These are phyloP conservation scores for Solanum aculeatissimum DNA, from an alignment of 305 asterid species.

Conservation along the genomic window DNA sequence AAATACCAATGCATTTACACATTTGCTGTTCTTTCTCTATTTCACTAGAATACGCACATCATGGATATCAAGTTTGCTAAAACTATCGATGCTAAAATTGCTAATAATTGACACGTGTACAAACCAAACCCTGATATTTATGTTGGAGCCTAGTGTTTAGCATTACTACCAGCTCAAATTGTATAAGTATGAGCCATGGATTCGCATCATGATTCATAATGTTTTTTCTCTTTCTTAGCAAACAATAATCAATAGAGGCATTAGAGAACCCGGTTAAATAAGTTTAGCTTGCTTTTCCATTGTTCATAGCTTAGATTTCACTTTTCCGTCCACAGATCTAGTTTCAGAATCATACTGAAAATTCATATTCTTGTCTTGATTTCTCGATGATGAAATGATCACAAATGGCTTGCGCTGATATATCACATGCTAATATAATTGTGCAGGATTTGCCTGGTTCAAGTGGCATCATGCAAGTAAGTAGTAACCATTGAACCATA, in stretches of 20 bases:
- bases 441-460: conserved; percentile 83
- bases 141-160: not conserved
- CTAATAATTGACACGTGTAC: not conserved
- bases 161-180: not conserved
- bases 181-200: not conserved
- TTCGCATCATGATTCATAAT: not conserved
- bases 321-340: not conserved
- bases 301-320: not conserved
- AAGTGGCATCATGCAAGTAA: conserved; percentile 94
- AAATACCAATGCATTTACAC: not conserved
- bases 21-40: not conserved
- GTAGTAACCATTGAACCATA: conserved; percentile 13
- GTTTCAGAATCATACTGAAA: not conserved
- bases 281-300: not conserved
- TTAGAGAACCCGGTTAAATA: not conserved
- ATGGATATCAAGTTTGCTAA: too few relatives aligned
- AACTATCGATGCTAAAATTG: not conserved
- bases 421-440: conserved; percentile 5
- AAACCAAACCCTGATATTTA: too few relatives aligned
- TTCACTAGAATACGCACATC: too few relatives aligned
- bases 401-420: not conserved
- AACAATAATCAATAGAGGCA: not conserved
- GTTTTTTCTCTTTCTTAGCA: not conserved
- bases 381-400: not conserved
- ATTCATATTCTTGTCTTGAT: not conserved